A percentile compares a stretch with the other conserved stretches of the same genome.
phyloP scores from a whole-genome alignment of 352 stramenopile species.

The Phytophthora niederhauseri region DNA sequence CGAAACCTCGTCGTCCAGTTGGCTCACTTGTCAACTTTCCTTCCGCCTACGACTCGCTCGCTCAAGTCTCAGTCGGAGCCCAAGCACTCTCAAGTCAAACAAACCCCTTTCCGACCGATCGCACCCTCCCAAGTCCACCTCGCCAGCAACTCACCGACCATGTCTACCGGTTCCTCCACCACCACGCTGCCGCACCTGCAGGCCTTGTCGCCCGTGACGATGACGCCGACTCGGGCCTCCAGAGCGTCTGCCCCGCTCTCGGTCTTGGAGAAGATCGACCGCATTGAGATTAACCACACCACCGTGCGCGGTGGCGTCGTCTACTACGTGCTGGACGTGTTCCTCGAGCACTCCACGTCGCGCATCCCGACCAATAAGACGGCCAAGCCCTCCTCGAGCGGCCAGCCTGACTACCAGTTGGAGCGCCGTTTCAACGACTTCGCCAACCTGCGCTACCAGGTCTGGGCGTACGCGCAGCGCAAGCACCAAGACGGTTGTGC shows the following conservation, averaged over 20 bases:
- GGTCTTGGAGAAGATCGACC: constrained; percentile 46
- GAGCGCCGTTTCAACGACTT: constrained; percentile 63
- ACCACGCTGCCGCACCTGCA: constrained; percentile 31
- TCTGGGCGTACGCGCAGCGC: constrained; percentile 52
- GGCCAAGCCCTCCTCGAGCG: constrained; percentile 24
- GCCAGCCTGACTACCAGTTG: constrained; percentile 50
- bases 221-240: constrained; percentile 33
- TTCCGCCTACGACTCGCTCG: constrained; percentile 24
- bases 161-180: constrained; percentile 29
- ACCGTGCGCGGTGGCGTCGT: constrained; percentile 46
- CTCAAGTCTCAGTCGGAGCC: constrained; percentile 17
- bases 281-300: constrained; percentile 49
- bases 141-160: constrained; percentile 13
- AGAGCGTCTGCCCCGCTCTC: constrained; percentile 37
- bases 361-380: constrained; percentile 66
- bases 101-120: not conserved
- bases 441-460: constrained; percentile 52
- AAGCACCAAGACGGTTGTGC: constrained; percentile 36
- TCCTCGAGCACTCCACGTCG: constrained; percentile 56
- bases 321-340: constrained; percentile 65
- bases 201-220: constrained; percentile 28
- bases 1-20: constrained; percentile 25
- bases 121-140: constrained; percentile 1
- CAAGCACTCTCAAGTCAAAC: constrained; percentile 25
- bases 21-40: constrained; percentile 47